These are phyloP conservation scores for Neurospora sp. DNA, from an alignment of 495 filamentous ascomycete species.

Conservation along the genomic window DNA sequence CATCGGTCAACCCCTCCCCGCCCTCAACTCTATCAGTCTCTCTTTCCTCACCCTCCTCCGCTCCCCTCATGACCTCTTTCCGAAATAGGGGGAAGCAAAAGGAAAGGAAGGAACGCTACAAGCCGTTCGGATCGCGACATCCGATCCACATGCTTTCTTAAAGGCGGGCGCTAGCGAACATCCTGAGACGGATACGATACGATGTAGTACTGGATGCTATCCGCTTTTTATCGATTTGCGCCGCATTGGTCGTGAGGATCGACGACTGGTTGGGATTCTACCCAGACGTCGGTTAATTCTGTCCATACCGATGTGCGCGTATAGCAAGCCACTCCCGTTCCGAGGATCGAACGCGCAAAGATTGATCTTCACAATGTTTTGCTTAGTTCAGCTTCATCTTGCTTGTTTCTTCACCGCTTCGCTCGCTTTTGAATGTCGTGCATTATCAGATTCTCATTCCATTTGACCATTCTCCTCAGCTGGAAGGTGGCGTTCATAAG, in stretches of 20 bases:
- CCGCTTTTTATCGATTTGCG: background rate
- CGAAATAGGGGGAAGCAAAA: background rate
- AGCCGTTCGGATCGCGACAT: background rate
- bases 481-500: background rate
- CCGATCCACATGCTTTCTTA: background rate
- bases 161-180: background rate
- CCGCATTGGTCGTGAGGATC: background rate
- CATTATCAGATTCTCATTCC: background rate
- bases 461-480: background rate
- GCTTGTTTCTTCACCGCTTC: background rate
- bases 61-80: background rate
- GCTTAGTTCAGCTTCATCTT: background rate
- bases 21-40: background rate
- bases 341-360: background rate
- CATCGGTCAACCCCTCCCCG: background rate
- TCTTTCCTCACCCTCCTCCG: background rate
- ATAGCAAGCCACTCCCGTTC: background rate
- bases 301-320: background rate
- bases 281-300: background rate
- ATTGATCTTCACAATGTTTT: background rate
- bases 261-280: background rate
- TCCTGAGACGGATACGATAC: background rate
- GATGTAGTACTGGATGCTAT: background rate
- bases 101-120: background rate
- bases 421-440: background rate